Conservation (phyloP, 495 filamentous ascomycete species). For the Haplographium delicatum region DNA sequence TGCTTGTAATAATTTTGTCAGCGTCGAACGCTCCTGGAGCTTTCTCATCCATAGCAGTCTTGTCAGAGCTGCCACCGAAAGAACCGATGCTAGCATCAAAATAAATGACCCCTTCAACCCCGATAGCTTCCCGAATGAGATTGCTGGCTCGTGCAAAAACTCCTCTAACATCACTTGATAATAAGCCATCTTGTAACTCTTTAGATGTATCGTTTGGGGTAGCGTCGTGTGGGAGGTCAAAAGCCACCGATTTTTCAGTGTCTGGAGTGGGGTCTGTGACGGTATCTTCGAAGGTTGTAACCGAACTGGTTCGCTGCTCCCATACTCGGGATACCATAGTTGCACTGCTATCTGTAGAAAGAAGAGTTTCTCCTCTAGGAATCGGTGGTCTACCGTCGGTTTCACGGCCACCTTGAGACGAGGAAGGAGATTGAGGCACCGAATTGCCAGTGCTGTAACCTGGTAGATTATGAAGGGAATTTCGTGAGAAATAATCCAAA, state of each 20-base stretch:
- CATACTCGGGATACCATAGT: slow-evolving; percentile 12
- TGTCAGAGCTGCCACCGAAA: slow-evolving; percentile 22
- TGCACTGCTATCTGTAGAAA: slow-evolving; percentile 7
- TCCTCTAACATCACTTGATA: slow-evolving; percentile 31
- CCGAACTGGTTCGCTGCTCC: slow-evolving; percentile 16
- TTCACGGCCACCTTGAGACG: neutral
- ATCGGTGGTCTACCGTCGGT: slow-evolving; percentile 14
- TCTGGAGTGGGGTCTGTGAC: slow-evolving; percentile 6
- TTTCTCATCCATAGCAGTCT: slow-evolving; percentile 20
- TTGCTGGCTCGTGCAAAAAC: slow-evolving; percentile 41
- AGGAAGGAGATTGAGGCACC: slow-evolving; percentile 11
- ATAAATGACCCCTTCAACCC: slow-evolving; percentile 47
- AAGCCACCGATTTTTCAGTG: slow-evolving; percentile 18
- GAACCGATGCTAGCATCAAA: slow-evolving; percentile 40
- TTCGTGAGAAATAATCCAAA: slow-evolving; percentile 13
- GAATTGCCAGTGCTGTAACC: neutral
- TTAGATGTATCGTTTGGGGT: slow-evolving; percentile 20
- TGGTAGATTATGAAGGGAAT: slow-evolving; percentile 12
- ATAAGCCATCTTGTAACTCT: slow-evolving; percentile 23
- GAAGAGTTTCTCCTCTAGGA: slow-evolving; percentile 12
- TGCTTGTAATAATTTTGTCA: slow-evolving; percentile 4
- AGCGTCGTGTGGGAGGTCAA: slow-evolving; percentile 16
- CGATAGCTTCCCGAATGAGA: slow-evolving; percentile 45
- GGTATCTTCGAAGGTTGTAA: slow-evolving; percentile 18
- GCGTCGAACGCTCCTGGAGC: slow-evolving; percentile 14